phyloP scores from a whole-genome alignment of 345 rosid species.

The Eutrema japonicum region DNA sequence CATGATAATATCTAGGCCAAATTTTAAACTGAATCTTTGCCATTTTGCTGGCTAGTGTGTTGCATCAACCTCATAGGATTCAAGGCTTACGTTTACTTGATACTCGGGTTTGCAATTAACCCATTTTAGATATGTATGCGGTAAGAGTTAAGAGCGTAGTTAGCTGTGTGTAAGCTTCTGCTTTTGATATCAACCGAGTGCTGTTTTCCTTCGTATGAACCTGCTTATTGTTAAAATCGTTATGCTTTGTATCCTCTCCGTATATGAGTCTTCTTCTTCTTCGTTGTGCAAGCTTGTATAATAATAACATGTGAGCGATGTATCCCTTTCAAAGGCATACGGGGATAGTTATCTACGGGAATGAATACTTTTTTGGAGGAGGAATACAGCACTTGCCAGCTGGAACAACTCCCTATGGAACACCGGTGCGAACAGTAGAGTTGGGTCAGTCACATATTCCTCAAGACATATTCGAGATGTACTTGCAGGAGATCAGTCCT shows the following conservation, averaged over 20 bases:
- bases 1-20: background rate
- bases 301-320: conserved; percentile 13
- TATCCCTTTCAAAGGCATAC: conserved; percentile 71
- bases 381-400: conserved; percentile 74
- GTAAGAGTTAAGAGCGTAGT: background rate
- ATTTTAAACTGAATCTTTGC: background rate
- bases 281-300: background rate
- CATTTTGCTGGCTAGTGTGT: background rate
- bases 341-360: conserved; percentile 80
- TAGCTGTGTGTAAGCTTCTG: background rate
- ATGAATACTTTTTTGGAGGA: conserved; percentile 86
- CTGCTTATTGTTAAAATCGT: background rate
- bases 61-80: background rate
- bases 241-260: background rate
- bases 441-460: conserved; percentile 86
- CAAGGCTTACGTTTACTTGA: background rate
- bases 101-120: background rate
- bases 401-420: conserved; percentile 83
- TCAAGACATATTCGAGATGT: conserved; percentile 86
- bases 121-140: background rate
- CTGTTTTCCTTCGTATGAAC: background rate
- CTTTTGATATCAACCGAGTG: background rate
- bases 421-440: conserved; percentile 67
- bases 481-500: conserved; percentile 80
- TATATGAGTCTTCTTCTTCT: background rate